These are phyloP conservation scores for Fusarium coffeatum DNA, from an alignment of 2,329 filamentous ascomycete species.

Conservation along the genomic window DNA sequence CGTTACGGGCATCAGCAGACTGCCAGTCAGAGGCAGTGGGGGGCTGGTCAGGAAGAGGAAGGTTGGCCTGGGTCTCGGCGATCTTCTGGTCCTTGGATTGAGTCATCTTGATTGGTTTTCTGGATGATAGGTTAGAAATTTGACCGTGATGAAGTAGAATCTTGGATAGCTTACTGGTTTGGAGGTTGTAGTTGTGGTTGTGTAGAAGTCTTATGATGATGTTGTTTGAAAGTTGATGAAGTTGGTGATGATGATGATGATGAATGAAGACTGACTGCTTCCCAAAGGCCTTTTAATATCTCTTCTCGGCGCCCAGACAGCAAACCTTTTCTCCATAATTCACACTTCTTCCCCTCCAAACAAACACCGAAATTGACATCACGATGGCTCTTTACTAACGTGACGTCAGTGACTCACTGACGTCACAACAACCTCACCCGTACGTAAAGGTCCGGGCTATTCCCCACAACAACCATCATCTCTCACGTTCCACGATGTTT, in stretches of 20 bases:
- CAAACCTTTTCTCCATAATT: constrained; percentile 3
- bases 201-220: constrained; percentile 4
- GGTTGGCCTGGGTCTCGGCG: constrained; percentile 74
- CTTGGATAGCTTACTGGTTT: constrained; percentile 4
- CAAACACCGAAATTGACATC: constrained; percentile 19
- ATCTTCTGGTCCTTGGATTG: constrained; percentile 73
- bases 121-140: not conserved
- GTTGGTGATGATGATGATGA: not conserved
- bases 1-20: constrained; percentile 73
- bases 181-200: constrained; percentile 8
- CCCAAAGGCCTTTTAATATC: constrained; percentile 24
- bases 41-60: constrained; percentile 83
- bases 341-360: not conserved
- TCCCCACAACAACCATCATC: constrained; percentile 33
- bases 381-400: constrained; percentile 18
- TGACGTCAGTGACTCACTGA: constrained; percentile 45
- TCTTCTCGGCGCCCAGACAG: not conserved
- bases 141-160: not conserved
- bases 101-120: constrained; percentile 51
- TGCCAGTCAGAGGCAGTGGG: constrained; percentile 83
- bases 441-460: constrained; percentile 35
- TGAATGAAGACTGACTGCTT: constrained; percentile 2
- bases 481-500: constrained; percentile 7
- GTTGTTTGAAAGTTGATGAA: not conserved
- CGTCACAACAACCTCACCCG: constrained; percentile 35